phyloP scores from a whole-genome alignment of 1,139 yeast species.

The Maudiozyma humilis region DNA sequence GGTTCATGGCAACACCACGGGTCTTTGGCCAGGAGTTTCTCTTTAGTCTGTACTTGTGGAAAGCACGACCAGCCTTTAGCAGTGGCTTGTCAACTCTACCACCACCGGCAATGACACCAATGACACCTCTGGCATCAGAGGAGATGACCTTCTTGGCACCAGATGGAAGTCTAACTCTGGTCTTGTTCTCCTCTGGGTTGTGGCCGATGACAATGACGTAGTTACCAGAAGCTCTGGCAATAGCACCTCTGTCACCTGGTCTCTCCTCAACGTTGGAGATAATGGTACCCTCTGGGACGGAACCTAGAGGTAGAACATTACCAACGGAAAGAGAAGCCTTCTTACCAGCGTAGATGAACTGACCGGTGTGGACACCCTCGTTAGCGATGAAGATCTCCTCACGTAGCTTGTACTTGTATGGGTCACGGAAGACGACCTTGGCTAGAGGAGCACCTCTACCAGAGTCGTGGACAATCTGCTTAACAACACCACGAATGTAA shows the following conservation, averaged over 20 bases:
- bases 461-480: conserved; percentile 98
- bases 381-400: conserved; percentile 98
- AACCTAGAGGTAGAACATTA: conserved; percentile 92
- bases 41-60: conserved; percentile 98
- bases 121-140: conserved; percentile 97
- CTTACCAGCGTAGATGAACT: conserved; percentile 97
- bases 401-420: conserved; percentile 96
- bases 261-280: conserved; percentile 97
- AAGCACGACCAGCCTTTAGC: conserved; percentile 99
- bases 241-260: conserved; percentile 99
- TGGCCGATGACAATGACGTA: conserved; percentile 97
- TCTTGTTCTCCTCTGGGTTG: conserved; percentile 98
- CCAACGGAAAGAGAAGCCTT: conserved; percentile 96
- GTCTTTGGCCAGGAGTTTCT: conserved; percentile 99
- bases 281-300: conserved; percentile 99
- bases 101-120: conserved; percentile 99
- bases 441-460: conserved; percentile 99
- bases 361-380: conserved; percentile 99
- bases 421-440: conserved; percentile 98
- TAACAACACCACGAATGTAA: conserved; percentile 97
- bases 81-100: conserved; percentile 99
- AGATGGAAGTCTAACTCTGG: conserved; percentile 98
- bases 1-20: conserved; percentile 99
- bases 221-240: conserved; percentile 99
- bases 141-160: conserved; percentile 96